Evolutionary conservation across 805 yeast species (phyloP).

Genomic region (Pichia cabralensis): DNA sequence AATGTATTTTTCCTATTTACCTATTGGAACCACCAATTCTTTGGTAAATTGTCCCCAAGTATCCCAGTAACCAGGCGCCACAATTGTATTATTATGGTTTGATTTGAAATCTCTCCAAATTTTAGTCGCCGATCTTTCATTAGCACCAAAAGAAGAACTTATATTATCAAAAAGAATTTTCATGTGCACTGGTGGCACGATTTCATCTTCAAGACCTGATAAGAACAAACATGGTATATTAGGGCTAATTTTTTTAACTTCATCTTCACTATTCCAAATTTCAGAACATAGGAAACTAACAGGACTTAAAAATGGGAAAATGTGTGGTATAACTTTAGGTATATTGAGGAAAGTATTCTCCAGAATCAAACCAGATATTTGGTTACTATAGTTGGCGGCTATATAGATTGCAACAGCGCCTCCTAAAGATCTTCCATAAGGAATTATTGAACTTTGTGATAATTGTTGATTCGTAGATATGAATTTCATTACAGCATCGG

Average conservation of each 20-base stretch:
- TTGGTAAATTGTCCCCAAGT: slow-evolving; percentile 46
- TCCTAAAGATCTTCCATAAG: slow-evolving; percentile 87
- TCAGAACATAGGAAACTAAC: slow-evolving; percentile 53
- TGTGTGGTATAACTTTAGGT: slow-evolving; percentile 59
- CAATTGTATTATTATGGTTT: slow-evolving; percentile 75
- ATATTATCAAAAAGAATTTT: slow-evolving; percentile 32
- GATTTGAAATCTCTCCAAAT: slow-evolving; percentile 47
- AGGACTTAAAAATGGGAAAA: slow-evolving; percentile 57
- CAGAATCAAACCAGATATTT: slow-evolving; percentile 49
- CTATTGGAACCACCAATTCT: slow-evolving; percentile 30
- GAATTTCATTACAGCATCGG: slow-evolving; percentile 57
- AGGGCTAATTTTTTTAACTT: slow-evolving; percentile 40
- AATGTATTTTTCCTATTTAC: slow-evolving; percentile 5
- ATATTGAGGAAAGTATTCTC: slow-evolving; percentile 84
- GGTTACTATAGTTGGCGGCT: slow-evolving; percentile 45
- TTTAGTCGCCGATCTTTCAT: slow-evolving; percentile 44
- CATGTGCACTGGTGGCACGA: slow-evolving; percentile 87
- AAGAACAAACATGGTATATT: slow-evolving; percentile 60
- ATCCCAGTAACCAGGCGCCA: slow-evolving; percentile 73
- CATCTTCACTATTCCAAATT: slow-evolving; percentile 68
- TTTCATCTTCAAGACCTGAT: slow-evolving; percentile 72
- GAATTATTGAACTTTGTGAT: slow-evolving; percentile 41
- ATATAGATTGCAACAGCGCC: slow-evolving; percentile 90
- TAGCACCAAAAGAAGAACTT: slow-evolving; percentile 24
- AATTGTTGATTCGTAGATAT: slow-evolving; percentile 45